phyloP scores from a whole-genome alignment of 768 basidiomycete genomes.

The Suillus sp. region DNA sequence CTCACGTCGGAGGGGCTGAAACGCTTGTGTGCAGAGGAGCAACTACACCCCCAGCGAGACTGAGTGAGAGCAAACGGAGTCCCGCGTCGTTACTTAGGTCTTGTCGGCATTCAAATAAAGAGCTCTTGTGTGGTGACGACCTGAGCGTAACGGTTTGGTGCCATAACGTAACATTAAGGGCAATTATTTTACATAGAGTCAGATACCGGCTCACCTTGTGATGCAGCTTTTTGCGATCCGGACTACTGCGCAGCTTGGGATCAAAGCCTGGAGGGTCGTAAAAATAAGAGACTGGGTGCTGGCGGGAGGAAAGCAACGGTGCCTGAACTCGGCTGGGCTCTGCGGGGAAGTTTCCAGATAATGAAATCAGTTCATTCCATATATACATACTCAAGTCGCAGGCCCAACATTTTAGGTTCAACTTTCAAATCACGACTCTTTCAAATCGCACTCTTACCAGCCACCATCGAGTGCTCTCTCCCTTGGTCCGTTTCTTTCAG shows the following conservation, averaged over 20 bases:
- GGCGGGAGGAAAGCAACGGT: constrained; percentile 3
- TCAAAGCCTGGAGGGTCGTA: not conserved
- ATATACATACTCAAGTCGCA: constrained; percentile 9
- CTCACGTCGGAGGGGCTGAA: not conserved
- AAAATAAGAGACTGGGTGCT: not conserved
- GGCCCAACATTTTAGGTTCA: constrained; percentile 2
- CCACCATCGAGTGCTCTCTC: not conserved
- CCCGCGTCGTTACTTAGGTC: not conserved
- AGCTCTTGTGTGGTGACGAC: too few relatives aligned
- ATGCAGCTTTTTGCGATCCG: not conserved
- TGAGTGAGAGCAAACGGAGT: not conserved
- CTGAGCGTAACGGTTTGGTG: not conserved
- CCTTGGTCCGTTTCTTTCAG: constrained; percentile 16
- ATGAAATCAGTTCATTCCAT: constrained; percentile 18
- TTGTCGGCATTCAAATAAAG: not conserved
- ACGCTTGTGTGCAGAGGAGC: not conserved
- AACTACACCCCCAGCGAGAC: not conserved
- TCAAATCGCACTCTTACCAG: not conserved
- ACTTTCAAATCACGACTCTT: constrained; percentile 3
- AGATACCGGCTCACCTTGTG: not conserved
- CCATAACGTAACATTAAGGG: not conserved
- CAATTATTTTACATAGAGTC: not conserved
- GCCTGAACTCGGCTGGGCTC: constrained; percentile 11
- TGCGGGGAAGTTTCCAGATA: constrained; percentile 27
- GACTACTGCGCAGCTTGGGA: not conserved